phyloP scores from a whole-genome alignment of 768 basidiomycete genomes.

The Candolleomyces aberdarensis region DNA sequence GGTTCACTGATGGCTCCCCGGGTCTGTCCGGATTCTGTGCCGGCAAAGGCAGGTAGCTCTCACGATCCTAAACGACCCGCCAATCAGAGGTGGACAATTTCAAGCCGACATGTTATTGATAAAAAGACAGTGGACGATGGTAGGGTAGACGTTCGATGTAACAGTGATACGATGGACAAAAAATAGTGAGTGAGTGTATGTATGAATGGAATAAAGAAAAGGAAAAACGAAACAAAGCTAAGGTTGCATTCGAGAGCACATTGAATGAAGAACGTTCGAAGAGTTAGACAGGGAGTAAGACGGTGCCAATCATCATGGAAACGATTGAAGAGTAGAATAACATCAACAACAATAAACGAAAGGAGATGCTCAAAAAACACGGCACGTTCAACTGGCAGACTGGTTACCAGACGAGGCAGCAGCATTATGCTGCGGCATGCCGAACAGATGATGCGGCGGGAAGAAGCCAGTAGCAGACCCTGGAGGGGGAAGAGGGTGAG shows the following conservation, averaged over 20 bases:
- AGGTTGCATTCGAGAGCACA: neutral
- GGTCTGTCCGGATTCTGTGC: conserved; percentile 7
- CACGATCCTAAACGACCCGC: neutral
- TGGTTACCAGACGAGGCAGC: conserved; percentile 5
- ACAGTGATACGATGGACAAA: neutral
- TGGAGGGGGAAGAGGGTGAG: conserved; percentile 14
- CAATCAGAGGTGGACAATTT: neutral
- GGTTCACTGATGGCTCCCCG: conserved; percentile 1
- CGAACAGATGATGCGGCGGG: conserved; percentile 2
- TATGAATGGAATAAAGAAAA: neutral
- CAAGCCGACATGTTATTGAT: neutral
- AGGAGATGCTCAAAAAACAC: neutral
- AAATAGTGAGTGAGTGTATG: neutral
- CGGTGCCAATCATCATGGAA: no score
- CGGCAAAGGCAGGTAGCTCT: neutral
- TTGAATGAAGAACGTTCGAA: neutral
- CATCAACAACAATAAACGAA: neutral
- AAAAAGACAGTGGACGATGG: neutral
- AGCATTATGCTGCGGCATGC: conserved; percentile 6
- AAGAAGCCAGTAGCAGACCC: conserved; percentile 4
- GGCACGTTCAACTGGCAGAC: conserved; percentile 5
- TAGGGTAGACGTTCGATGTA: neutral
- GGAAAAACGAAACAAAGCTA: neutral
- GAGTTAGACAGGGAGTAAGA: neutral
- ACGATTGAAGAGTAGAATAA: neutral